phyloP scores from a whole-genome alignment of 768 basidiomycete genomes.

The Rickenella mellea region DNA sequence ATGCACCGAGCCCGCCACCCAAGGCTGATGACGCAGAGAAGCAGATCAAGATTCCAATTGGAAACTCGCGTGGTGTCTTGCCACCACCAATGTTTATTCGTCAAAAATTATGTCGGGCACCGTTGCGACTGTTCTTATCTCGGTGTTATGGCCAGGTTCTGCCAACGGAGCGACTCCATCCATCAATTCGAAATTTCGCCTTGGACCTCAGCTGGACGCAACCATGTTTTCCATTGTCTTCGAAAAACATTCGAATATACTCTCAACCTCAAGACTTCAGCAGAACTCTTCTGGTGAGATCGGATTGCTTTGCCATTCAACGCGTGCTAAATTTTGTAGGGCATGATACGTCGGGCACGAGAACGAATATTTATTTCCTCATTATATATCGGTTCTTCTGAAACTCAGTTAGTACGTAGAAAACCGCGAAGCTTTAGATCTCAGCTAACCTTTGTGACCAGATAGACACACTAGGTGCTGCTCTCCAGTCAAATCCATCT shows the following conservation, averaged over 20 bases:
- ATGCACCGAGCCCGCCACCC: too few species aligned
- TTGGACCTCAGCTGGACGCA: conserved; percentile 26
- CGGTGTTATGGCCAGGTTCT: too few species aligned
- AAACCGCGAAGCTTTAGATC: background rate
- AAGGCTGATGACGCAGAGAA: too few species aligned
- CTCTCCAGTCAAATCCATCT: conserved; percentile 47
- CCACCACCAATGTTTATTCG: too few species aligned
- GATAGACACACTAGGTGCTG: conserved; percentile 57
- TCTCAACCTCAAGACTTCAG: conserved; percentile 53
- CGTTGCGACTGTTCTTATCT: too few species aligned
- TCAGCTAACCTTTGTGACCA: conserved; percentile 20
- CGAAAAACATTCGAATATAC: conserved; percentile 44
- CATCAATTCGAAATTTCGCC: conserved; percentile 28
- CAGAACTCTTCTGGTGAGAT: conserved; percentile 38
- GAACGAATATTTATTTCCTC: conserved; percentile 83
- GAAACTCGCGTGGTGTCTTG: too few species aligned
- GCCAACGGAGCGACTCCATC: conserved; percentile 9
- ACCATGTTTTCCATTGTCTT: conserved; percentile 38
- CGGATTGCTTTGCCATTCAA: background rate
- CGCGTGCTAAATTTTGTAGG: conserved; percentile 29
- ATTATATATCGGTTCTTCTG: conserved; percentile 76
- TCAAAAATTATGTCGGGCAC: too few species aligned
- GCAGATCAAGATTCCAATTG: too few species aligned
- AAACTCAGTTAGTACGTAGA: conserved; percentile 63
- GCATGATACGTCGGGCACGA: conserved; percentile 70